Evolutionary conservation across 768 basidiomycete species (phyloP), one percentile per base, ranked within the genome.

Genomic region (Agrocybe praecox): DNA sequence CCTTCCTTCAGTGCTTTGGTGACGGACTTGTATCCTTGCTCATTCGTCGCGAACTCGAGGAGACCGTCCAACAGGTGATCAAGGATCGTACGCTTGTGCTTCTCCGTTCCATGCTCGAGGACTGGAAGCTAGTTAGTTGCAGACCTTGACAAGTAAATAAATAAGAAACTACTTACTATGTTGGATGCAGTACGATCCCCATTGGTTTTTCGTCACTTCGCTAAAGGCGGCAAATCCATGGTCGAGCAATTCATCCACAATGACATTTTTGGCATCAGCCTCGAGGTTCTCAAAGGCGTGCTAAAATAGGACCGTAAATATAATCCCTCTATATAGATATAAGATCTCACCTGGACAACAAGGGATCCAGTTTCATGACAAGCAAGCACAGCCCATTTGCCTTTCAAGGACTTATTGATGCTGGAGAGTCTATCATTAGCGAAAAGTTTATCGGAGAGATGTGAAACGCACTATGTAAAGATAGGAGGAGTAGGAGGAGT

Each of bases 361-460:
- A 94, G 81, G 18, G 91, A 94, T 8, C 92, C 92, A 0, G 92
- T 94, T 73, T 94, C 92, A 65, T 94, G 92, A 65, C 92, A 94
- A 11, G 92, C 92, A 46, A 94, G 80, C 10, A 90, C 82, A 0
- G 92, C 92, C 92, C 92, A 94, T 67, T 92, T 91, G 18, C 92
- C 92, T 63, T 90, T 89, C 60, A 94, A 75, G 0, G 92, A 90
- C 62, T 88, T 90, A 72, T 94, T 94, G 62, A 94, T 91, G 58
- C 92, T 94, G 33, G n/a, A 21, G 42, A 21, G 6, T 11, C 2
- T 29, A 40, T 18, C 47, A 17, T 59, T 44, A 18, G 24, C 12
- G 36, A 45, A 21, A n/a, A 6, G 17, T 14, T 1, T 3, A 23
- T 18, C 1, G n/a, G 34, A 29, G 8, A 17, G 23, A 21, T 6